Evolutionary conservation across 345 rosid species (phyloP).

Genomic region (Hibiscus syriacus): DNA sequence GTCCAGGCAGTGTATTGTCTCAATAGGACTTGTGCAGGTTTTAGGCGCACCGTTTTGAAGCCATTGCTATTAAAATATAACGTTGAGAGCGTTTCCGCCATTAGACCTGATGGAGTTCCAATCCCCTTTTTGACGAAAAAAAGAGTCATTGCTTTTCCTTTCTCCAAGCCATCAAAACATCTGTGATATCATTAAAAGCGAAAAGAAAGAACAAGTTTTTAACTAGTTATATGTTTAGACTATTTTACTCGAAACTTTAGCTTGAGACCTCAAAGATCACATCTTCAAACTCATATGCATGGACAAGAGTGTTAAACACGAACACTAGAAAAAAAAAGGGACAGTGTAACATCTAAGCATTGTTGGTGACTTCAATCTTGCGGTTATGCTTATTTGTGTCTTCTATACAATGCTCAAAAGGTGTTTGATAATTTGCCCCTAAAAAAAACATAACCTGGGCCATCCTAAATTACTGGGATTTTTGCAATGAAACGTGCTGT

Average conservation of each 20-base stretch:
- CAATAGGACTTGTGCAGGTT: slow-evolving; percentile 42
- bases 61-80: slow-evolving; percentile 43
- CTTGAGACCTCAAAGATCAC: too few species aligned
- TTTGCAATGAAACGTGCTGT: too few species aligned
- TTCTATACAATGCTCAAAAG: not conserved
- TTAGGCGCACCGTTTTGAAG: slow-evolving; percentile 36
- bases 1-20: slow-evolving; percentile 44
- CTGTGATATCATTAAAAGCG: slow-evolving; percentile 16
- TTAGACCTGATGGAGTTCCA: slow-evolving; percentile 45
- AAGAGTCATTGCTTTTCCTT: slow-evolving; percentile 54
- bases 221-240: too few species aligned
- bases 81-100: slow-evolving; percentile 42
- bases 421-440: not conserved
- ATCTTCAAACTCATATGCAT: too few species aligned
- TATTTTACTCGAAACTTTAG: too few species aligned
- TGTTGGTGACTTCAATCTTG: too few species aligned
- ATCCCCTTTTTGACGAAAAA: slow-evolving; percentile 40
- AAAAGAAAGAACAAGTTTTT: too few species aligned
- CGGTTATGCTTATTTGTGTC: not conserved
- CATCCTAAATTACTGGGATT: too few species aligned
- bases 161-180: slow-evolving; percentile 44
- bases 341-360: too few species aligned
- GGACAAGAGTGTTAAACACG: too few species aligned
- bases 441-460: not conserved
- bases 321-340: too few species aligned